Evolutionary conservation across 2,329 filamentous ascomycete genomes (phyloP), one percentile per base, ranked within the genome.

Genomic region (Epichloe gansuensis): DNA sequence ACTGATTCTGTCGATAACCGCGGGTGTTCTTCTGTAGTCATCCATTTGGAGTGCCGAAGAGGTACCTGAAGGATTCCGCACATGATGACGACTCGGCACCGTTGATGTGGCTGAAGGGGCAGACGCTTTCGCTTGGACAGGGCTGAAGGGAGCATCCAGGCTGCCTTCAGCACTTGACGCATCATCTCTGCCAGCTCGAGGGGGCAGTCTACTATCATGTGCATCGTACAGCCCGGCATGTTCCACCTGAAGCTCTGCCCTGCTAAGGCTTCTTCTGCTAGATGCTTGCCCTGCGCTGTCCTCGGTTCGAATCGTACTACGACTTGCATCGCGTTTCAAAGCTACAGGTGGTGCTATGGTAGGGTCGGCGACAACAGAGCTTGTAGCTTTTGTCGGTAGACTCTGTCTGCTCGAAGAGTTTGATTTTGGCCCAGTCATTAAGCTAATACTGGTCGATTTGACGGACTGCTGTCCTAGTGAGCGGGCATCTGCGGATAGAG

Each of bases 1-100:
- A 54, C 69, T 75, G 46, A 80, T 77, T n/a, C 74, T 74, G 58
- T 78, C 73, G 51, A 80, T 78, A 4, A 80, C 72, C 2, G 73
- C 70, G 1, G 80, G 69, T 54, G 71, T 66, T 63, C 74, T 64
- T 56, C 68, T 61, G 39, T 67, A 58, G 7, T 73, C 71, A 31
- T 68, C 64, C 1, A 67, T 66, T 2, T 65, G 65, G 8, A 69
- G 54, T 50, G 70, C 54, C 4, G 67, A 66, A 4, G 70, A 68
- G 13, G 62, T 58, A 1, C 59, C 58, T 8, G 69, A 71, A 17
- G 62, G 58, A 25, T 59, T 68, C 39, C 66, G 63, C n/a, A 59
- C 57, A 54, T 64, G 51, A 27, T 51, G 64, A 8, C 62, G 60
- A 9, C 65, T 66, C 49, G 73, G 70, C 4, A 69, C 54, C 6